Evolutionary conservation across 1,284 basidiomycete genomes (phyloP).

Genomic region (Cutaneotrichosporon dermatis): DNA sequence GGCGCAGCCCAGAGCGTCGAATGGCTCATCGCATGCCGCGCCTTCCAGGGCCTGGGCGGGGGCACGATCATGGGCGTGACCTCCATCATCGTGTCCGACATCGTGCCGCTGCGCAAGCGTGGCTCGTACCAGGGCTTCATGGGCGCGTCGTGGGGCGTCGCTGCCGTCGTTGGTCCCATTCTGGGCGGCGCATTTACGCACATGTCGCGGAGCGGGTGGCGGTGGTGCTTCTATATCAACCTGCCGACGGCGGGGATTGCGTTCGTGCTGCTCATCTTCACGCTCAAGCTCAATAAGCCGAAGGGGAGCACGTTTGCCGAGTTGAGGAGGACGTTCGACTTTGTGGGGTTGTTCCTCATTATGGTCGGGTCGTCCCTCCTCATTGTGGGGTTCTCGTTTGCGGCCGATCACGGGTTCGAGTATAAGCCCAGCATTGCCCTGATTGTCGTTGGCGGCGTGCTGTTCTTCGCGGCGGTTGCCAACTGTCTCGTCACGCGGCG

Average conservation of each 20-base stretch:
- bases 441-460: slow-evolving; percentile 62
- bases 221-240: slow-evolving; percentile 34
- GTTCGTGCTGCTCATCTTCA: slow-evolving; percentile 65
- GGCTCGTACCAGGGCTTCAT: slow-evolving; percentile 49
- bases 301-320: slow-evolving; percentile 14
- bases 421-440: slow-evolving; percentile 63
- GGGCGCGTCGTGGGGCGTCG: slow-evolving; percentile 49
- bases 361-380: slow-evolving; percentile 68
- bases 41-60: slow-evolving; percentile 43
- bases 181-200: slow-evolving; percentile 42
- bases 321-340: slow-evolving; percentile 42
- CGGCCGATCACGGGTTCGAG: slow-evolving; percentile 44
- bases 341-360: slow-evolving; percentile 54
- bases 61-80: slow-evolving; percentile 35
- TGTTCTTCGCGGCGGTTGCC: slow-evolving; percentile 58
- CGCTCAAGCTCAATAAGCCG: slow-evolving; percentile 67
- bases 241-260: slow-evolving; percentile 55
- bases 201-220: slow-evolving; percentile 28
- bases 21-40: slow-evolving; percentile 38
- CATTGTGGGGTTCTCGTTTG: slow-evolving; percentile 65
- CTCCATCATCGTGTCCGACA: slow-evolving; percentile 31
- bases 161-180: slow-evolving; percentile 46
- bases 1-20: slow-evolving; percentile 40
- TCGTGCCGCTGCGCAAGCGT: slow-evolving; percentile 39
- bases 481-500: slow-evolving; percentile 69